These are phyloP conservation scores for Nymphaea colorata DNA, from an alignment of 164 flowering plant genomes.

Conservation along the genomic window DNA sequence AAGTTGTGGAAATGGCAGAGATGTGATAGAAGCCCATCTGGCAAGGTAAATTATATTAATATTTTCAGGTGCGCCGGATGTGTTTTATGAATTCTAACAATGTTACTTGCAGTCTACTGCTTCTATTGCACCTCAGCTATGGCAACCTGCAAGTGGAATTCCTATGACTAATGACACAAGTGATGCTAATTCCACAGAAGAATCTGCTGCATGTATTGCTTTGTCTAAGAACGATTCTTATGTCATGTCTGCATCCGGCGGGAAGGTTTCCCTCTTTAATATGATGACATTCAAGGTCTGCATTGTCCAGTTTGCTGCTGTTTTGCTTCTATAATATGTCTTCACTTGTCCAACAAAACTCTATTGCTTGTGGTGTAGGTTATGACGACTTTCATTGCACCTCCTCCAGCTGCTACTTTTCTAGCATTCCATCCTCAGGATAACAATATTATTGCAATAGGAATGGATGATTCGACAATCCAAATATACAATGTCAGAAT, in stretches of 20 bases:
- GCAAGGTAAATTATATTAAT: constrained; percentile 28
- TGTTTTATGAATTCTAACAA: not conserved
- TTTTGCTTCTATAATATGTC: not conserved
- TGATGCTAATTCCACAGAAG: constrained; percentile 39
- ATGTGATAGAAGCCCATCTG: constrained; percentile 40
- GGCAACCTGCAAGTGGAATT: constrained; percentile 59
- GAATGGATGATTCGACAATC: constrained; percentile 64
- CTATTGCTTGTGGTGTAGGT: constrained; percentile 19
- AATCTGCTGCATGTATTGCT: constrained; percentile 58
- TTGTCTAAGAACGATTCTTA: constrained; percentile 54
- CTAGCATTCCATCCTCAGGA: constrained; percentile 77
- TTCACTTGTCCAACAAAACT: not conserved
- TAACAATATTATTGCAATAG: constrained; percentile 68
- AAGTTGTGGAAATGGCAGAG: constrained; percentile 80
- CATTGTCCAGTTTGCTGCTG: not conserved
- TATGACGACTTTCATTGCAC: constrained; percentile 67
- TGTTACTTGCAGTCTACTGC: constrained; percentile 41
- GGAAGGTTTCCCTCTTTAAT: constrained; percentile 55
- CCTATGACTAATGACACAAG: constrained; percentile 55
- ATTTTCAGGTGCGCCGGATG: not conserved
- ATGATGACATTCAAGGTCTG: constrained; percentile 71
- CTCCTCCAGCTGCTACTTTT: constrained; percentile 72
- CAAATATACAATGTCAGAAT: constrained; percentile 65
- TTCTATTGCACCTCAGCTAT: constrained; percentile 38
- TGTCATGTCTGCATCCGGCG: constrained; percentile 63